Evolutionary conservation across 2,329 filamentous ascomycete species (phyloP).

Genomic region (Penicillium occitanis): DNA sequence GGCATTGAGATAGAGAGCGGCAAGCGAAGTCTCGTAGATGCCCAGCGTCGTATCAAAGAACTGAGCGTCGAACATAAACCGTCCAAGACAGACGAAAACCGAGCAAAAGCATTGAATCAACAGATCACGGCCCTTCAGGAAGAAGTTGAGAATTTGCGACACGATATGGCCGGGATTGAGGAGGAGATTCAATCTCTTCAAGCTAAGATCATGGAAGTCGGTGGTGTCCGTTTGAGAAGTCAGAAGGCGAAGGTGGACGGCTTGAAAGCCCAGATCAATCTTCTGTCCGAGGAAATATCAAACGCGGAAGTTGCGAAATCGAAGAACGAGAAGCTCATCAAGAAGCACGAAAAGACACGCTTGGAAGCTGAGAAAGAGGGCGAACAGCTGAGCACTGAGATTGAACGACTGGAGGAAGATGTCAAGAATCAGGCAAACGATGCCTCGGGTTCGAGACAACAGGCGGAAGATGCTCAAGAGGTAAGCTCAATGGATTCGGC

Average conservation of each 20-base stretch:
- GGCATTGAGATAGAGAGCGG: constrained; percentile 84
- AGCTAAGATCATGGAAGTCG: constrained; percentile 97
- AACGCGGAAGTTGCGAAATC: constrained; percentile 82
- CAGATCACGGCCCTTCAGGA: constrained; percentile 72
- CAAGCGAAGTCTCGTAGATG: constrained; percentile 78
- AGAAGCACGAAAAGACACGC: constrained; percentile 81
- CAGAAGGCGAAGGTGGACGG: constrained; percentile 90
- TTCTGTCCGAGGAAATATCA: constrained; percentile 77
- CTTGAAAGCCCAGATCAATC: constrained; percentile 79
- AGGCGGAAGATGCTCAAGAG: constrained; percentile 78
- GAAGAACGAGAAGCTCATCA: constrained; percentile 89
- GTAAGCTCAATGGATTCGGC: constrained; percentile 33
- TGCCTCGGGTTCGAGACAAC: constrained; percentile 68
- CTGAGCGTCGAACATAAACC: constrained; percentile 76
- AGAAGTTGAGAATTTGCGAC: constrained; percentile 75
- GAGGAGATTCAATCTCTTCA: constrained; percentile 90
- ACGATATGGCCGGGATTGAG: constrained; percentile 86
- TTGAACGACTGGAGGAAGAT: constrained; percentile 75
- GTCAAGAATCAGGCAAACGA: constrained; percentile 73
- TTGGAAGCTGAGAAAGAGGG: constrained; percentile 78
- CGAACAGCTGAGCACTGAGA: constrained; percentile 67
- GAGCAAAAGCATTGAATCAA: constrained; percentile 71
- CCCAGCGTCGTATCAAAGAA: constrained; percentile 81
- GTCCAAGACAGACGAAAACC: constrained; percentile 74
- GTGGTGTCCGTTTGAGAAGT: constrained; percentile 84